Percentiles rank a stretch among this genome's conserved stretches.
These are phyloP conservation scores for Quercus mongolica DNA, from an alignment of 306 rosid species.

Conservation along the genomic window DNA sequence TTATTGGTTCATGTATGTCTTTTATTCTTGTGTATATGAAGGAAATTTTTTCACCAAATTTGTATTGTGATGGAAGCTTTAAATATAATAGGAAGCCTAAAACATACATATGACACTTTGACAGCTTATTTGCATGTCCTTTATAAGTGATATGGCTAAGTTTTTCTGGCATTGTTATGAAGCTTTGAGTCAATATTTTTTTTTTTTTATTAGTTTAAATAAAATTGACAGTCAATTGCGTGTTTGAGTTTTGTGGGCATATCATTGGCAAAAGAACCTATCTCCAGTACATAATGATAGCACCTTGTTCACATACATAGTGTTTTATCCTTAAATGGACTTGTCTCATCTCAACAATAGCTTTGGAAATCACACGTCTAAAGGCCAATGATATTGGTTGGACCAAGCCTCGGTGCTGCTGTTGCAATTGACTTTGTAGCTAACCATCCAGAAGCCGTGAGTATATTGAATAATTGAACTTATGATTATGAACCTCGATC, in stretches of 20 bases:
- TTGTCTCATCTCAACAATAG: constrained; percentile 38
- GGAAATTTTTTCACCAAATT: not conserved
- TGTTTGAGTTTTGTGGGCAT: not conserved
- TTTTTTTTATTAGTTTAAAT: not conserved
- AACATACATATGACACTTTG: not conserved
- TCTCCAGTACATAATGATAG: not conserved
- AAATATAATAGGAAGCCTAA: not conserved
- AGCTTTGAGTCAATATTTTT: not conserved
- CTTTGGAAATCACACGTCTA: constrained; percentile 77
- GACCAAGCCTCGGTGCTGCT: constrained; percentile 99
- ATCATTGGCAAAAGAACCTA: constrained; percentile 4
- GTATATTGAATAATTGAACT: constrained; percentile 33
- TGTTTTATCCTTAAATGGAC: not conserved
- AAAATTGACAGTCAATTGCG: not conserved
- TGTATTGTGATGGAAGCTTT: not conserved
- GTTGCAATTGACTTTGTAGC: constrained; percentile 90
- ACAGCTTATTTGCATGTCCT: not conserved
- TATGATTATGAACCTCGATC: constrained; percentile 4
- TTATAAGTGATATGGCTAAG: not conserved
- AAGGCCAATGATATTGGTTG: constrained; percentile 83
- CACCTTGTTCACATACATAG: not conserved
- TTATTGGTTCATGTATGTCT: not conserved
- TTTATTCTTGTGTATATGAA: not conserved
- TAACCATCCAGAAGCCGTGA: constrained; percentile 85
- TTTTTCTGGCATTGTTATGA: not conserved